Evolutionary conservation across 768 basidiomycete genomes (phyloP).

Genomic region (Mycena amicta): DNA sequence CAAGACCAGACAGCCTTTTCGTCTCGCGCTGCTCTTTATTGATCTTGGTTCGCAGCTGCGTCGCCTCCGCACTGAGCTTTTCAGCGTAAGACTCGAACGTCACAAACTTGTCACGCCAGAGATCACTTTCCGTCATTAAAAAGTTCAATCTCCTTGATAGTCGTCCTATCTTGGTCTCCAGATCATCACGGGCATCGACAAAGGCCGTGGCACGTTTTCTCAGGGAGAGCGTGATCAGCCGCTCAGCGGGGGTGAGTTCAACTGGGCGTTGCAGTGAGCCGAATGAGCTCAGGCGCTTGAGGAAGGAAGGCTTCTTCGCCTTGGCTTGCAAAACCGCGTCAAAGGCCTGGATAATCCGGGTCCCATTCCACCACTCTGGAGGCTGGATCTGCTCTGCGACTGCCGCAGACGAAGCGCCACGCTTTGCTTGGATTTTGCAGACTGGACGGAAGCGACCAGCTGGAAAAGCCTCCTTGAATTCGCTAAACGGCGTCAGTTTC

Average conservation of each 20-base stretch:
- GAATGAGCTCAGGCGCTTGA: conserved; percentile 82
- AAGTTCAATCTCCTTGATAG: conserved; percentile 85
- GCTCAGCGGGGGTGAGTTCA: conserved; percentile 77
- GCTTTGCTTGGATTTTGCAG: conserved; percentile 87
- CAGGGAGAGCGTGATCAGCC: conserved; percentile 84
- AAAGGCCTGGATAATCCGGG: conserved; percentile 87
- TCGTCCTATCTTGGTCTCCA: conserved; percentile 92
- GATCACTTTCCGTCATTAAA: conserved; percentile 86
- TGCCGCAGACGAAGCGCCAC: conserved; percentile 75
- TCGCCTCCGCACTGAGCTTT: conserved; percentile 83
- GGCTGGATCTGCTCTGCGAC: conserved; percentile 89
- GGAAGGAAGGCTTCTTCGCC: conserved; percentile 87
- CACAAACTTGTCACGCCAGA: conserved; percentile 93
- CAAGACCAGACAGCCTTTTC: conserved; percentile 77
- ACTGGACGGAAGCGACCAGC: conserved; percentile 89
- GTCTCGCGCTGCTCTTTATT: conserved; percentile 91
- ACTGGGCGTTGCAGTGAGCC: conserved; percentile 72
- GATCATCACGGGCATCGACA: conserved; percentile 90
- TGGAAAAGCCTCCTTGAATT: conserved; percentile 95
- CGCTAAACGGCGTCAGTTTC: conserved; percentile 46
- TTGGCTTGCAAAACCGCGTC: conserved; percentile 85
- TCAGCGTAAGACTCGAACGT: conserved; percentile 94
- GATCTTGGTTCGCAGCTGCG: conserved; percentile 82
- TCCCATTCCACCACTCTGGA: conserved; percentile 94
- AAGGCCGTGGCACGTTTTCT: conserved; percentile 93